Base-by-base conservation (phyloP, 2,329 filamentous ascomycete genomes). In the Cercospora sp. region DNA sequence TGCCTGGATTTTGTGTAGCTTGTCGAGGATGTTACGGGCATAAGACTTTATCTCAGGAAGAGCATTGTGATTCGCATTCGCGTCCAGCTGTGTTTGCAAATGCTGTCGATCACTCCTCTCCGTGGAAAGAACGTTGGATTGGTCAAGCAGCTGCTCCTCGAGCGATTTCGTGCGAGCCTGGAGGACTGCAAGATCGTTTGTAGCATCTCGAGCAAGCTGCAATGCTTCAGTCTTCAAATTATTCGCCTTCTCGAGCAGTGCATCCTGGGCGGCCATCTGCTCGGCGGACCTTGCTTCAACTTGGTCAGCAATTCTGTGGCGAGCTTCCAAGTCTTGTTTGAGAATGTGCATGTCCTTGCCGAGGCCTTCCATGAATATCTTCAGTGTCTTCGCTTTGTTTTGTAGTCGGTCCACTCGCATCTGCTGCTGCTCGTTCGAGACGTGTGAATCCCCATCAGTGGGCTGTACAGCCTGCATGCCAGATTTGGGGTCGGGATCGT, bases 351-450 rank as follows among this genome's bases (percentile, higher is more conserved):
- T 42, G 55, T 76, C 74, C n/a, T 67, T 69, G 26, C 71, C 70
- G 13, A 76, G 67, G 16, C 69, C 72, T 42, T 73, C 63, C 13
- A 76, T 60, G 57, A 73, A 76, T 6, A 42, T 71, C 63, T 73
- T 74, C 60, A 74, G 67, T 26, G 61, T 67, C 33, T 62, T 61
- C 5, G 68, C 63, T 64, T 71, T 73, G 13, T 28, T 26, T 26
- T 53, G 48, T 16, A 53, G 23, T n/a, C 48, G 23, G 23, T 53
- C 10, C 48, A 28, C 23, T 26, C 48, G 48, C 20, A n/a, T 23
- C 23, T 26, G 48, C 23, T n/a, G 13, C 48, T 28, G 48, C 48
- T 53, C 48, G 23, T 9, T 53, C 23, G 23, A 30, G 28, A 8
- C 23, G 48, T 53, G 48, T 53, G 23, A 13, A 28, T 28, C 26